Evolutionary conservation across 768 basidiomycete species (phyloP).

Genomic region (Gloeophyllum trabeum): DNA sequence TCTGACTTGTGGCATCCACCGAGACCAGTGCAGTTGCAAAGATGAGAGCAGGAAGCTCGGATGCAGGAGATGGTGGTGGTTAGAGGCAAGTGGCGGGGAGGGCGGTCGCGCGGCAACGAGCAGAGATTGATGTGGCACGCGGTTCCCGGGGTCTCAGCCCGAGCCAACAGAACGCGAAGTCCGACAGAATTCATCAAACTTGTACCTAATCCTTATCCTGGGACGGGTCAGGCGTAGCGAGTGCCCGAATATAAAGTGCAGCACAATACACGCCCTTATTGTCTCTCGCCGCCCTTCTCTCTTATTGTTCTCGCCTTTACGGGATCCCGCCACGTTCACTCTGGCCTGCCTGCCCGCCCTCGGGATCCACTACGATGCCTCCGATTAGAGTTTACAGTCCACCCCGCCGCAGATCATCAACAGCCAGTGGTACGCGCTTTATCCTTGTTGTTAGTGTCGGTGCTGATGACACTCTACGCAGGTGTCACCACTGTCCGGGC

Average conservation of each 20-base stretch:
- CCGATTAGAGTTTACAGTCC: conserved; percentile 23
- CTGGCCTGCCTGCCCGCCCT: neutral
- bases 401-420: conserved; percentile 30
- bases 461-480: conserved; percentile 1
- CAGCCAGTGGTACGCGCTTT: conserved; percentile 19
- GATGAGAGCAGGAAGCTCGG: neutral
- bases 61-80: neutral
- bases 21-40: neutral
- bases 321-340: neutral
- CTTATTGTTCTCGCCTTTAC: neutral
- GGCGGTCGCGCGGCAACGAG: too few relatives aligned
- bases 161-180: neutral
- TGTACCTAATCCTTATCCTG: too few relatives aligned
- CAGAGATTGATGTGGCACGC: neutral
- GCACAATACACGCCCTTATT: neutral
- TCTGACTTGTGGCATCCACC: neutral
- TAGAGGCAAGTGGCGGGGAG: neutral
- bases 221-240: neutral
- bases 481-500: conserved; percentile 33
- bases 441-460: neutral
- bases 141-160: neutral
- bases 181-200: too few relatives aligned
- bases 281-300: neutral
- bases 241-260: neutral
- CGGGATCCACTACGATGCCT: neutral